Base-by-base conservation (phyloP, 192 early-diverging fungal species). In the Linnemannia hyalina region DNA sequence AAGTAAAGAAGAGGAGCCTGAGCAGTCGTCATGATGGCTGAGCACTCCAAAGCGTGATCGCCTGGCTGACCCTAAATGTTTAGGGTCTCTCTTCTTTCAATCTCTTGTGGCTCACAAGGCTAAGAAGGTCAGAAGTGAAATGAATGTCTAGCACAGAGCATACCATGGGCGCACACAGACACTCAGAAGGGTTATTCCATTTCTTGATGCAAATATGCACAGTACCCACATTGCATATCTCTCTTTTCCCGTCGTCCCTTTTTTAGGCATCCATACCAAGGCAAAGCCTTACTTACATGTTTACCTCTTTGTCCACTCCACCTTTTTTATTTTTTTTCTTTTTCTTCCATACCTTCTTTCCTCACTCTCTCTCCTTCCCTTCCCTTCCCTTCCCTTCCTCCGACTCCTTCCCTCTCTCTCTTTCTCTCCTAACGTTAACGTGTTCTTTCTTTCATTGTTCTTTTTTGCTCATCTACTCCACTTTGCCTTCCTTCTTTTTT, bases 401-500 rank as follows among this genome's bases (percentile, higher is more conserved):
- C 65, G 49, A 52, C 44, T 41, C 42, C 73, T 55, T 74, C 57
- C 26, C 52, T 26, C 44, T 54, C 47, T 35, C 36, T n/a, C 35
- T 20, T 38, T 54, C 22, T 32, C 4, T 65, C 10, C 23, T 44
- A 63, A 36, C 29, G 10, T 72, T 42, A n/a, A 42, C 41, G 70
- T 41, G 13, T 74, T 29, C 11, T n/a, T 18, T 47, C n/a, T 49
- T 73, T 73, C 42, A 40, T 35, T 77, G 23, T 77, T 38, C 63
- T 36, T 1, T 76, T 76, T 57, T 42, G 42, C 60, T 23, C 47
- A 69, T 49, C 26, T 46, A 15, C 49, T 69, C 13, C 35, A 41
- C 23, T 44, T 7, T 42, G 26, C 36, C 44, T 77, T 52, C 42
- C 68, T 22, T 22, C 23, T 44, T 35, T 77, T 77, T 20, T 41